Evolutionary conservation across 768 basidiomycete species (phyloP).

Genomic region (Kwoniella pini): DNA sequence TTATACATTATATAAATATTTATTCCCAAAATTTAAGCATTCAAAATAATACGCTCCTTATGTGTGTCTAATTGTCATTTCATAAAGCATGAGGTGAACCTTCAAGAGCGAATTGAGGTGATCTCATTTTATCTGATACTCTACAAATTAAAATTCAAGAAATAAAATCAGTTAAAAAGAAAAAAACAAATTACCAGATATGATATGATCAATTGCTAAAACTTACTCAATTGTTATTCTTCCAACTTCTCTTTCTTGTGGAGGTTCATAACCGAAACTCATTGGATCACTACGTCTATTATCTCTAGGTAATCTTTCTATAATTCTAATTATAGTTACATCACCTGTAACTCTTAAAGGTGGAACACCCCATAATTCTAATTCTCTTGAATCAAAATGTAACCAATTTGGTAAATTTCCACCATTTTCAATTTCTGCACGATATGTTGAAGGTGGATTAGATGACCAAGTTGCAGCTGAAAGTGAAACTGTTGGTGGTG

Average conservation of each 20-base stretch:
- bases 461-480: slow-evolving; percentile 53
- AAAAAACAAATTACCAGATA: too few relatives aligned
- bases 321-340: slow-evolving; percentile 40
- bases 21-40: neutral
- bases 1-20: slow-evolving; percentile 5
- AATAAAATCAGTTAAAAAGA: slow-evolving; percentile 16
- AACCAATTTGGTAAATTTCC: slow-evolving; percentile 48
- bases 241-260: slow-evolving; percentile 52
- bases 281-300: slow-evolving; percentile 48
- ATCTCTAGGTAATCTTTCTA: slow-evolving; percentile 47
- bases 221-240: slow-evolving; percentile 51
- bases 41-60: neutral
- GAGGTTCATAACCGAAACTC: slow-evolving; percentile 42
- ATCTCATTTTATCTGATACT: slow-evolving; percentile 43
- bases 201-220: too few relatives aligned
- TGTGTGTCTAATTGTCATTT: neutral
- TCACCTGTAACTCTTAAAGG: slow-evolving; percentile 35
- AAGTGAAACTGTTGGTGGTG: slow-evolving; percentile 50
- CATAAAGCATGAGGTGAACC: slow-evolving; percentile 46
- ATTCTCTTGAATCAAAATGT: slow-evolving; percentile 51
- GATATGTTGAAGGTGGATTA: slow-evolving; percentile 50
- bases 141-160: slow-evolving; percentile 14
- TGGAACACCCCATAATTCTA: slow-evolving; percentile 55
- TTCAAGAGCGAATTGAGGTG: slow-evolving; percentile 47
- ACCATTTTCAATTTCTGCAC: slow-evolving; percentile 48